Base-by-base conservation (phyloP, 140 eudicot species). In the Flaveria floridana region DNA sequence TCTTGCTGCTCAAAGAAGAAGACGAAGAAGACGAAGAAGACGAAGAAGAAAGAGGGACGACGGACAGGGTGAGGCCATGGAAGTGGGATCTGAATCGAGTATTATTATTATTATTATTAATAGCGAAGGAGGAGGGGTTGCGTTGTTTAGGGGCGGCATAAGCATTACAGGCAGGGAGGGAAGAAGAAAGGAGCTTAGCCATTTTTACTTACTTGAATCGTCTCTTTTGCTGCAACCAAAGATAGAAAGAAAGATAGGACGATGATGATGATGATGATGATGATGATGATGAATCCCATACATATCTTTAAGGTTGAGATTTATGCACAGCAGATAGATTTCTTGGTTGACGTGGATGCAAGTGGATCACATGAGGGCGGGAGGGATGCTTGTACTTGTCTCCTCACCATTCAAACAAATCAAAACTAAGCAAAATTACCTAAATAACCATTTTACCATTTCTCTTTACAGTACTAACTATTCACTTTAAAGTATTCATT, bases 51-150 rank as follows among this genome's bases (percentile, higher is more conserved):
- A 15, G 2, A 7, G 44, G 14, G 19, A 6, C 11, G 7, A 25
- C 23, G n/a, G 65, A n/a, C 69, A 89, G 83, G 61, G 71, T 84
- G 74, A 86, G 80, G 61, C 97, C 96, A 79, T 68, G 85, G 70
- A 92, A 89, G 3, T 92, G 87, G 48, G 96, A 92, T 26, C 84
- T 51, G 48, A 52, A 65, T 8, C 53, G 34, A 55, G 56, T 15
- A 30, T 3, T 30, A 3, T 30, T 30, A 30, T 3, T 30, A 30
- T 30, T 30, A 30, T 30, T 28, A 28, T 28, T 28, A 72, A 14
- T 11, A 55, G 78, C 25, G 41, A 74, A 1, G 41, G 41, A 34
- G 41, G 41, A 5, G 41, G 41, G 65, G 87, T 69, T 64, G 88
- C 69, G 72, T 41, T 41, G 47, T 48, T 3, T 57, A 80, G 63